Percentiles rank a stretch among this genome's conserved stretches.
Evolutionary conservation across 2,329 filamentous ascomycete genomes (phyloP).

Genomic region (Trichophyton verrucosum): DNA sequence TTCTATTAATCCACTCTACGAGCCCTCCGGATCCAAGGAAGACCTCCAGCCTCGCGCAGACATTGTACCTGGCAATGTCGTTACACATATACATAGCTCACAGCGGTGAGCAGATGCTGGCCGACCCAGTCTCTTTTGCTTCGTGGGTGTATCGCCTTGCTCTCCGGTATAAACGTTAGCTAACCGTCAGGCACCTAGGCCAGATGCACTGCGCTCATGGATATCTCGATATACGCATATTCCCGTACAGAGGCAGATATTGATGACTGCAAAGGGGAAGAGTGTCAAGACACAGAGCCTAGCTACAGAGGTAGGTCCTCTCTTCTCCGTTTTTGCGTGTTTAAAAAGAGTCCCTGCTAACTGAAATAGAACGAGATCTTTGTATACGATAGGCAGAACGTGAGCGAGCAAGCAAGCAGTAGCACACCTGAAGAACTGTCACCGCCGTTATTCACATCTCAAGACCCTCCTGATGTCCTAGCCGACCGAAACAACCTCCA

Average conservation of each 20-base stretch:
- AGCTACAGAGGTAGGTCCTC: slow-evolving; percentile 54
- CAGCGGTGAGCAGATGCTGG: slow-evolving; percentile 72
- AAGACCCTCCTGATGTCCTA: slow-evolving; percentile 63
- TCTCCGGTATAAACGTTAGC: not conserved
- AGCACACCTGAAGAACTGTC: slow-evolving; percentile 40
- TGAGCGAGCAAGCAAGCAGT: slow-evolving; percentile 34
- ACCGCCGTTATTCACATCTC: slow-evolving; percentile 47
- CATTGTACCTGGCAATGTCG: slow-evolving; percentile 52
- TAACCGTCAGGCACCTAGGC: slow-evolving; percentile 35
- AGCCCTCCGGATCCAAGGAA: not conserved
- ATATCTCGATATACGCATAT: slow-evolving; percentile 64
- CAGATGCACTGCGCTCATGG: slow-evolving; percentile 77
- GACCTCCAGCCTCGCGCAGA: not conserved
- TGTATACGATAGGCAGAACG: slow-evolving; percentile 74
- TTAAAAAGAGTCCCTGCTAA: slow-evolving; percentile 7
- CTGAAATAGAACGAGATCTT: slow-evolving; percentile 66
- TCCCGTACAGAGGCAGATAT: slow-evolving; percentile 64
- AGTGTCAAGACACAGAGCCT: slow-evolving; percentile 71
- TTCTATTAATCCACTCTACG: not conserved
- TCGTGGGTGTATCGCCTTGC: slow-evolving; percentile 44
- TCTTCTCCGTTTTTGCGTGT: not conserved
- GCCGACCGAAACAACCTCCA: slow-evolving; percentile 65
- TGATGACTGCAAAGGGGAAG: slow-evolving; percentile 73
- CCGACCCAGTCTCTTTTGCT: slow-evolving; percentile 62
- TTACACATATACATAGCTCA: slow-evolving; percentile 85